Conservation (phyloP, 2,329 filamentous ascomycete species). For the Aspergillus tubingensis region DNA sequence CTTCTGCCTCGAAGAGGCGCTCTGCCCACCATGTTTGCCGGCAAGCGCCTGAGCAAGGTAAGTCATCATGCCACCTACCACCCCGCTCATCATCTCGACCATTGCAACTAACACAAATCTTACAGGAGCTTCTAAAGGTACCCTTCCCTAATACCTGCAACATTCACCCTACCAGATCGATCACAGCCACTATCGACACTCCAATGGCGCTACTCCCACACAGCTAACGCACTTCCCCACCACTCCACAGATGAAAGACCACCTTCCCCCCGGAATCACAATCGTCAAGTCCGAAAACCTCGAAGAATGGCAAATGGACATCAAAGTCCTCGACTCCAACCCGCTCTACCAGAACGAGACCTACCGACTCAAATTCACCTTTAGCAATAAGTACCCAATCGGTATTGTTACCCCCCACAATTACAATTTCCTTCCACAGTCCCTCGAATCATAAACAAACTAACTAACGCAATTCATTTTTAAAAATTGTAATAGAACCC, state of each 20-base stretch:
- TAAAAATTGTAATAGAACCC: constrained; percentile 63
- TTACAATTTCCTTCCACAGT: neutral
- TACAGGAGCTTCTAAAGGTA: constrained; percentile 60
- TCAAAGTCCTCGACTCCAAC: constrained; percentile 84
- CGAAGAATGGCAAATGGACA: constrained; percentile 89
- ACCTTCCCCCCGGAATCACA: constrained; percentile 68
- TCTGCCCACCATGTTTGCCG: constrained; percentile 49
- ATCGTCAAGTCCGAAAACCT: constrained; percentile 81
- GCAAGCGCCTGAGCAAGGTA: constrained; percentile 52
- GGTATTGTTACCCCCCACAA: constrained; percentile 54
- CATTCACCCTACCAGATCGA: neutral
- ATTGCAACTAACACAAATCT: constrained; percentile 25
- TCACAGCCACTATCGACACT: neutral
- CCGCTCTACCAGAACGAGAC: constrained; percentile 79
- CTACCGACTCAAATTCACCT: constrained; percentile 85
- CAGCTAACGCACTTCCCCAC: neutral
- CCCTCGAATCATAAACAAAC: constrained; percentile 12
- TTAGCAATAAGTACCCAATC: constrained; percentile 84
- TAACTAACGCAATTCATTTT: constrained; percentile 1
- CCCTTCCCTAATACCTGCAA: neutral
- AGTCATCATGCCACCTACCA: neutral
- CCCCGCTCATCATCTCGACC: neutral
- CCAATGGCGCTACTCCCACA: constrained; percentile 27
- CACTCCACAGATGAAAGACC: constrained; percentile 54
- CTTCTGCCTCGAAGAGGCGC: neutral